Base-by-base conservation (phyloP, 1,139 yeast species). In the Kodamaea alishanica region DNA sequence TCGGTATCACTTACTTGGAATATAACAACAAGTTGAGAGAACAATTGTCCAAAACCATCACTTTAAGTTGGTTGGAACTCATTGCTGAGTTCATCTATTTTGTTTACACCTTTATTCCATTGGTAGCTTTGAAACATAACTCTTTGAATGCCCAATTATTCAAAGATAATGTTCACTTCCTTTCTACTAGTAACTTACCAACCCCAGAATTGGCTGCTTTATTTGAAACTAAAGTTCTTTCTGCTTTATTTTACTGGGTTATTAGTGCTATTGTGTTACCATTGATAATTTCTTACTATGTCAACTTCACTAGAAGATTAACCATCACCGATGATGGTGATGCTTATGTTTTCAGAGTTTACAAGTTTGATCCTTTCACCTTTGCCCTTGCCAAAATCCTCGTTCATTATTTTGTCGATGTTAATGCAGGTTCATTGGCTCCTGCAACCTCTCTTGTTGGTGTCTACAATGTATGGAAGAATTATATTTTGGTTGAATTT, bases 351-450 rank as follows among this genome's bases (percentile, higher is more conserved):
- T 70, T 64, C 44, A 67, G 73, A 48, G 74, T 73, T 38, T 68
- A 67, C 60, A 60, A 57, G 40, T 70, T 61, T 55, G 86, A 80
- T 57, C 84, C 85, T 28, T 70, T 79, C 48, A 65, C 75, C 42
- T 80, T 77, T 60, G 77, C 79, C 42, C 58, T 79, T 48, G 45
- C 69, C 42, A 77, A 79, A 55, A 59, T 74, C 30, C 54, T 79
- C 46, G 52, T 75, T 32, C 70, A 66, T 50, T 75, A 71, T 62
- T 61, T 69, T 43, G 48, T 76, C 45, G 51, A 56, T 37, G 62
- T 60, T 45, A 56, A 64, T 38, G 54, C 56, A 26, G 59, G 67
- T 26, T 49, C 51, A 20, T 45, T 49, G 42, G 46, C 49, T 30
- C 34, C 42, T 10, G 39, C 55, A 27, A 45, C 45, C 39, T 42